Conservation (phyloP, 495 filamentous ascomycete species). For the Neurospora sp. region DNA sequence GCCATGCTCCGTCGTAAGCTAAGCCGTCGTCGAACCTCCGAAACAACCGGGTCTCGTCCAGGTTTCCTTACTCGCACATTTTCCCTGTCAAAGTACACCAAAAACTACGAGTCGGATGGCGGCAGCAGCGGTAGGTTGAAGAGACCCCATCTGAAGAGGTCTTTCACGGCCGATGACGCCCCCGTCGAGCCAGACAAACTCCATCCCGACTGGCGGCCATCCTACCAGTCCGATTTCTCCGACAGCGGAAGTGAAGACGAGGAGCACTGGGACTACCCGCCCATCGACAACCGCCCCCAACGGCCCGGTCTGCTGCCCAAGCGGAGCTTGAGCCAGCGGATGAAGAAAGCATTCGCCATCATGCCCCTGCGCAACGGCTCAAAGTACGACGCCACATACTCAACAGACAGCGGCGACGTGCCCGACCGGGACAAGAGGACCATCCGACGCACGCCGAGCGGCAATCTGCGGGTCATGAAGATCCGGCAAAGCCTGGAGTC, state of each 20-base stretch:
- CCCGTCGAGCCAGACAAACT: constrained; percentile 46
- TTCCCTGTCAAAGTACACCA: constrained; percentile 26
- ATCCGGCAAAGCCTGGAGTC: constrained; percentile 32
- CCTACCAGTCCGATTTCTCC: constrained; percentile 55
- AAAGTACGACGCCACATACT: constrained; percentile 24
- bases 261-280: constrained; percentile 26
- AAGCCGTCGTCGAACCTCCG: constrained; percentile 46
- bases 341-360: constrained; percentile 44
- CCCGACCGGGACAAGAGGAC: constrained; percentile 32
- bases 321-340: constrained; percentile 36
- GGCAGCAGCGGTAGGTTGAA: constrained; percentile 26
- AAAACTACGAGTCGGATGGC: constrained; percentile 7
- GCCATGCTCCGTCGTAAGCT: constrained; percentile 50
- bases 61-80: constrained; percentile 33
- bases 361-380: constrained; percentile 28
- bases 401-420: constrained; percentile 22
- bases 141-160: constrained; percentile 22
- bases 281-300: constrained; percentile 31
- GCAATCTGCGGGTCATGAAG: constrained; percentile 41
- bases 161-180: constrained; percentile 29
- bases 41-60: constrained; percentile 27
- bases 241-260: constrained; percentile 40
- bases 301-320: constrained; percentile 17
- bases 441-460: constrained; percentile 38
- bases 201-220: constrained; percentile 74